Percentiles rank a stretch among this genome's conserved stretches.
phyloP scores from a whole-genome alignment of 2,329 filamentous ascomycete species.

The Fusarium dlaminii region DNA sequence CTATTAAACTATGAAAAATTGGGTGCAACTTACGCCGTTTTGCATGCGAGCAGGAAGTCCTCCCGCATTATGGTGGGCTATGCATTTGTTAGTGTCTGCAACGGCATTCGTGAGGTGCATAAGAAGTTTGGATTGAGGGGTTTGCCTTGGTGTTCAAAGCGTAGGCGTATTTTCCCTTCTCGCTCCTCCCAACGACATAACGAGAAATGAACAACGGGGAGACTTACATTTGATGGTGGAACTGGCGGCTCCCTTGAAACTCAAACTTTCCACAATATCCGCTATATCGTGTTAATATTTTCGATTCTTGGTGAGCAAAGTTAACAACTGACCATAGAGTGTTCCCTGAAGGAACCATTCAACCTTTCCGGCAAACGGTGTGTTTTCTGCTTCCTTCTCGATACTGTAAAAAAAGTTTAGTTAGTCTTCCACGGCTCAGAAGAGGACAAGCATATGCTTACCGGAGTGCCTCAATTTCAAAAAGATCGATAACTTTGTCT shows the following conservation, averaged over 20 bases:
- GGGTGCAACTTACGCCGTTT: constrained; percentile 14
- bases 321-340: not conserved
- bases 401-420: not conserved
- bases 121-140: not conserved
- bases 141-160: not conserved
- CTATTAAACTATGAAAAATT: not conserved
- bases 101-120: not conserved
- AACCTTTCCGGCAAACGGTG: not conserved
- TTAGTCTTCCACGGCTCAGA: not conserved
- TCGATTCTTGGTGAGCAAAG: not conserved
- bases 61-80: not conserved
- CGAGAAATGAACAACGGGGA: not conserved
- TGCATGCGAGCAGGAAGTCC: constrained; percentile 34
- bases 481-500: not conserved
- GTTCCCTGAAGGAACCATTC: not conserved
- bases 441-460: not conserved
- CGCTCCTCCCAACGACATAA: not conserved
- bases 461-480: not conserved
- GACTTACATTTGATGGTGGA: not conserved
- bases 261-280: constrained; percentile 6
- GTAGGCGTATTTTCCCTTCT: too few relatives aligned
- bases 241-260: constrained; percentile 25
- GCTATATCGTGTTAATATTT: not conserved
- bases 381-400: not conserved
- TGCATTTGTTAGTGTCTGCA: not conserved